Percentiles rank a stretch among this genome's conserved stretches.
Evolutionary conservation across 352 stramenopile species (phyloP).

Genomic region (Phytophthora pistaciae): DNA sequence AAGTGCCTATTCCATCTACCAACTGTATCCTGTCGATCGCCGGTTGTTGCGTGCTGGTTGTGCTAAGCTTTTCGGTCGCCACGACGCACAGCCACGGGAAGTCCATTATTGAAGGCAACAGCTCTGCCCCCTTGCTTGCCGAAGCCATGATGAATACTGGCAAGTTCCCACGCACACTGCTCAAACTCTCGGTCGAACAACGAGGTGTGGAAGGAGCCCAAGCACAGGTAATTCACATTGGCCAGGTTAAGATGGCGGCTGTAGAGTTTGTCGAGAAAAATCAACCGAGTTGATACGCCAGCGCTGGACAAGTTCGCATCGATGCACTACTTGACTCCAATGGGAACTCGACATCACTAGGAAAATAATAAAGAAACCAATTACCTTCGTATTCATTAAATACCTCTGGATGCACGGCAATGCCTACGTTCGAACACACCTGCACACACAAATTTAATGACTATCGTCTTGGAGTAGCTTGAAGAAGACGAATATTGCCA

Average conservation of each 20-base stretch:
- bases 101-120: background rate
- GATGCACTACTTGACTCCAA: no score
- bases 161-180: background rate
- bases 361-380: background rate
- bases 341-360: no score
- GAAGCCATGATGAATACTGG: background rate
- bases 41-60: background rate
- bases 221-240: background rate
- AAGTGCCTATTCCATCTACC: background rate
- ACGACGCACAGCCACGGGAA: background rate
- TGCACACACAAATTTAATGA: background rate
- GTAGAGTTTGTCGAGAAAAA: background rate
- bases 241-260: background rate
- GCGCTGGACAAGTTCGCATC: background rate
- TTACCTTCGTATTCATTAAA: constrained; percentile 10
- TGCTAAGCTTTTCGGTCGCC: background rate
- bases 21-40: background rate
- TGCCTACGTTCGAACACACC: background rate
- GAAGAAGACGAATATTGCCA: background rate
- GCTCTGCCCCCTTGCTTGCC: background rate
- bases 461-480: constrained; percentile 9
- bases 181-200: background rate
- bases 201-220: background rate
- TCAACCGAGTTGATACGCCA: background rate
- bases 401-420: background rate